These are phyloP conservation scores for Zymoseptoria pseudotritici DNA, from an alignment of 2,329 filamentous ascomycete species.

Conservation along the genomic window DNA sequence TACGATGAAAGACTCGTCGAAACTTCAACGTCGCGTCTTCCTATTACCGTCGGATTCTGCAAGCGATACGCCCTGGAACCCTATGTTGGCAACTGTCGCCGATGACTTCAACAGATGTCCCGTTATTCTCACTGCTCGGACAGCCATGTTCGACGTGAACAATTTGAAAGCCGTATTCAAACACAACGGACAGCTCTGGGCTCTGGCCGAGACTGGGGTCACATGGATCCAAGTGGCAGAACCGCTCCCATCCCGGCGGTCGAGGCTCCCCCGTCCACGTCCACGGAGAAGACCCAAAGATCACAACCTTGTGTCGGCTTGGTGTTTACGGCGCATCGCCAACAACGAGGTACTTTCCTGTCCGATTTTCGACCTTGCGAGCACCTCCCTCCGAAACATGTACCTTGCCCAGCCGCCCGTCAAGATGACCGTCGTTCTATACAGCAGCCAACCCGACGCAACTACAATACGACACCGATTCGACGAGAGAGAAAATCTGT, in stretches of 20 bases:
- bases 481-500: not conserved
- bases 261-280: no score
- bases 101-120: not conserved
- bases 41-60: slow-evolving; percentile 3
- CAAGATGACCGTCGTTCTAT: not conserved
- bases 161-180: not conserved
- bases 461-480: not conserved
- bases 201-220: not conserved
- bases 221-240: no score
- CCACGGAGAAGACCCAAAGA: no score
- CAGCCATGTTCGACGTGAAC: not conserved
- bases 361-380: not conserved
- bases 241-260: no score
- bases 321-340: not conserved
- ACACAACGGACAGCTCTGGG: not conserved
- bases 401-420: not conserved
- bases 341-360: not conserved
- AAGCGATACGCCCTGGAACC: not conserved
- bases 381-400: not conserved
- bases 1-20: slow-evolving; percentile 15
- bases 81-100: not conserved
- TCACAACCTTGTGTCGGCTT: not conserved
- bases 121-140: not conserved
- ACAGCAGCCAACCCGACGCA: not conserved
- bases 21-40: slow-evolving; percentile 22